These are phyloP conservation scores for Arthrobotrys musiformis DNA, from an alignment of 2,329 filamentous ascomycete genomes.

Conservation along the genomic window DNA sequence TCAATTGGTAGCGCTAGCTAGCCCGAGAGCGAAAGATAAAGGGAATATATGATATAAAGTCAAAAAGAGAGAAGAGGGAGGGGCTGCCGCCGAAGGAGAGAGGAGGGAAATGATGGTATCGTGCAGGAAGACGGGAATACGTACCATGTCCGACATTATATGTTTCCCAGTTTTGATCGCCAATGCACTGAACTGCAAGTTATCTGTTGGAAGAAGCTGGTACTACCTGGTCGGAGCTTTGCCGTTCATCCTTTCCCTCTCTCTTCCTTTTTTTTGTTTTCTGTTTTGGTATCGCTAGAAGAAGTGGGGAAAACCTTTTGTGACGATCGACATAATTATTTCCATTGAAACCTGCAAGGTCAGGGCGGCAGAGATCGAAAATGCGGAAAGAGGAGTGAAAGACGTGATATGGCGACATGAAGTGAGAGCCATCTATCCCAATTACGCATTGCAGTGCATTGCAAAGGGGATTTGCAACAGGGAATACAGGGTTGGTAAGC, in stretches of 20 bases:
- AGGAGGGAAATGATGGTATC: background rate
- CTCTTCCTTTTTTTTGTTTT: too few species aligned
- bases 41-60: background rate
- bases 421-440: background rate
- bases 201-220: background rate
- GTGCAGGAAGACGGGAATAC: conserved; percentile 5
- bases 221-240: background rate
- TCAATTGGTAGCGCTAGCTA: background rate
- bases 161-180: background rate
- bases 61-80: background rate
- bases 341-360: background rate
- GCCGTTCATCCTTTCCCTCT: background rate
- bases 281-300: too few species aligned
- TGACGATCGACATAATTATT: conserved; percentile 16
- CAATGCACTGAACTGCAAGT: background rate
- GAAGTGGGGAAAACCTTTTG: conserved; percentile 15
- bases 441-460: too few species aligned
- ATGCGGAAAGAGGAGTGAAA: background rate
- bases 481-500: background rate
- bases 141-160: conserved; percentile 35
- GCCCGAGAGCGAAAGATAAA: background rate
- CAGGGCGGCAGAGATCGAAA: conserved; percentile 5
- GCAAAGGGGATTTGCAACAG: too few species aligned
- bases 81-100: background rate
- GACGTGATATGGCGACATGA: conserved; percentile 54